Evolutionary conservation across 1,284 basidiomycete species (phyloP), one percentile per base, ranked within the genome.

Genomic region (Gomphus sp.): DNA sequence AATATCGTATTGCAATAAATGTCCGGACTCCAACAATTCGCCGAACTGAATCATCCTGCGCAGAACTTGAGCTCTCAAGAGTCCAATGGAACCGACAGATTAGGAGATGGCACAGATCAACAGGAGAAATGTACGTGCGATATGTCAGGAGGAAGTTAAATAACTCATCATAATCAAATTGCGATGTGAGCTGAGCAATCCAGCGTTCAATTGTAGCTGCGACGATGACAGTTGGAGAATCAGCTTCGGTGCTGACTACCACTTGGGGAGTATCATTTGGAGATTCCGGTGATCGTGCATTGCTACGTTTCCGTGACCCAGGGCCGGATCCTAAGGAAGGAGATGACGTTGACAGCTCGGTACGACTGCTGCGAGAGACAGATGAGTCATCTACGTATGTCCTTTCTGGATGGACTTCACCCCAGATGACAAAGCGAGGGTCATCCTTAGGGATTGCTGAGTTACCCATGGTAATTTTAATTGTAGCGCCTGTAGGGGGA

Each of bases 201-300:
- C 91, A 92, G 1, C 91, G 83, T 69, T 94, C 91, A 64, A 93
- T 89, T 3, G 90, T 92, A 4, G 91, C 91, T 0, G 89, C 91
- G 39, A 93, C 75, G 14, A 94, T 73, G 39, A 89, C 73, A 64
- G 77, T 81, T 64, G 75, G 73, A 22, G 67, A 64, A 41, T 69
- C 68, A 14, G 71, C 66, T 11, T 66, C 67, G 16, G 64, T 37
- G 22, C 61, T 62, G 55, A 52, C 55, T 34, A 36, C 63, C 57
- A 59, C 44, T 6, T 43, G 31, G 10, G 54, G 54, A n/a, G 60
- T 55, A 48, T 60, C 56, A 25, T 48, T 37, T 11, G 39, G 10
- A 10, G 48, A 31, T 25, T 57, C 34, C 10, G 33, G 49, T 11
- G 33, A 56, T 34, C 56, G 57, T 37, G 56, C 33, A 58, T 63